Conservation (phyloP, 192 early-diverging fungal species). For the Cetraspora pellucida region DNA sequence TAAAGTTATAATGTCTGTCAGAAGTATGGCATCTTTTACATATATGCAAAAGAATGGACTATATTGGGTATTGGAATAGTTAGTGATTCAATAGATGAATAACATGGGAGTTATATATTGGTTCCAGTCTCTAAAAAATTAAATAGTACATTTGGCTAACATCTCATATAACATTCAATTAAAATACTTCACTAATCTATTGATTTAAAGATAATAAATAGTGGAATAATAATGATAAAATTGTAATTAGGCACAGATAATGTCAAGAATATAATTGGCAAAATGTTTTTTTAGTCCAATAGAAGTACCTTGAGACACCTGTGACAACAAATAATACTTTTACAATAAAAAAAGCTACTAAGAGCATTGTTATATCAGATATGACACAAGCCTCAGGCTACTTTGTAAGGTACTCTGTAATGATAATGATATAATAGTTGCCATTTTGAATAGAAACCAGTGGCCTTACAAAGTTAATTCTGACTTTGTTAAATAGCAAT, state of each 20-base stretch:
- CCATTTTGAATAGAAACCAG: not conserved
- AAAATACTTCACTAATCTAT: not conserved
- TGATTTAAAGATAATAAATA: not conserved
- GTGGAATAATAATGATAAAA: not conserved
- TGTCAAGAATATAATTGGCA: not conserved
- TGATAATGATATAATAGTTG: slow-evolving; percentile 33
- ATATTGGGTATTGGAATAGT: no score
- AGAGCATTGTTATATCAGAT: not conserved
- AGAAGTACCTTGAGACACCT: slow-evolving; percentile 16
- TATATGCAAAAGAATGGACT: no score
- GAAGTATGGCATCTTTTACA: no score
- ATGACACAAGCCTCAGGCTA: slow-evolving; percentile 20
- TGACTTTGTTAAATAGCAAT: slow-evolving; percentile 5
- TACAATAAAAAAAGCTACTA: slow-evolving; percentile 11
- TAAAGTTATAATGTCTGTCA: no score
- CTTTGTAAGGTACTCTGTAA: slow-evolving; percentile 30
- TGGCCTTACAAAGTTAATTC: slow-evolving; percentile 28
- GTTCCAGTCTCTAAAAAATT: not conserved
- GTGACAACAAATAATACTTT: slow-evolving; percentile 22
- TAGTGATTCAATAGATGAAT: no score
- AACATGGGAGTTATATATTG: no score
- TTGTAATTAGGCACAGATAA: not conserved
- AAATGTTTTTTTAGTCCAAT: slow-evolving; percentile 27
- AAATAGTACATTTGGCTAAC: no score
- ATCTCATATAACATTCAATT: not conserved